Conservation (phyloP, 2,329 filamentous ascomycete genomes). For the Monosporascus sp. region DNA sequence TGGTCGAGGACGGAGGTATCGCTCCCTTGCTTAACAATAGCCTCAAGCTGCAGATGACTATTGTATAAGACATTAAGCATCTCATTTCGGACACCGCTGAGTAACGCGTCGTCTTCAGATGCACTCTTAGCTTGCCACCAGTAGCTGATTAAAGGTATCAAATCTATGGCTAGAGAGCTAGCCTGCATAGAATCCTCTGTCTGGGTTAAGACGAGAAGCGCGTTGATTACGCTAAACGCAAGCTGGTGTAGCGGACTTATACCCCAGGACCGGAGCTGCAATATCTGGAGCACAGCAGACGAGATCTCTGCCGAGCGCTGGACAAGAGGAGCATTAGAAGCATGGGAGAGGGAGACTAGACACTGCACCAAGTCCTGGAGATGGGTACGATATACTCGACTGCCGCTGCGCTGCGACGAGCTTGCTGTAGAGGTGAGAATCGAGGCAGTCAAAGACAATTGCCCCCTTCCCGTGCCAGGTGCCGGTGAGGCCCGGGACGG, state of each 20-base stretch:
- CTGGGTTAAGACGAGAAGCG: constrained; percentile 58
- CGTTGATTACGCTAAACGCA: constrained; percentile 72
- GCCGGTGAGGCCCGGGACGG: constrained; percentile 42
- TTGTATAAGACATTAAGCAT: constrained; percentile 68
- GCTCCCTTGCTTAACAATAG: constrained; percentile 41
- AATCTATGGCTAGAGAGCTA: constrained; percentile 49
- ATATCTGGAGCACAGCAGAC: constrained; percentile 50
- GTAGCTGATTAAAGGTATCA: constrained; percentile 66
- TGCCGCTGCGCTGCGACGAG: constrained; percentile 13
- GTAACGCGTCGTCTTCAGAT: constrained; percentile 51
- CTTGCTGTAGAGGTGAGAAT: constrained; percentile 24
- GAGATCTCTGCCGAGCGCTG: constrained; percentile 52
- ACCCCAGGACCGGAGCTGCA: constrained; percentile 53
- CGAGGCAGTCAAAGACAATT: constrained; percentile 21
- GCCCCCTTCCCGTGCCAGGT: constrained; percentile 27
- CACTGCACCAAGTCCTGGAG: constrained; percentile 57
- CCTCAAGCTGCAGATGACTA: constrained; percentile 58
- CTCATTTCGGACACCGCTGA: constrained; percentile 65
- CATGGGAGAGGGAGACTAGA: constrained; percentile 57
- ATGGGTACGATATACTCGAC: constrained; percentile 28
- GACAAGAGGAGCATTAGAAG: constrained; percentile 62
- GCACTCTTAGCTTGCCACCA: constrained; percentile 72
- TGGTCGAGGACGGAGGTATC: constrained; percentile 35
- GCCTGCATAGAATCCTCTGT: constrained; percentile 64
- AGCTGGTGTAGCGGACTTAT: constrained; percentile 62